Evolutionary conservation across 352 stramenopile genomes (phyloP), one percentile per base, ranked within the genome.

Genomic region (Globisporangium paddicum): DNA sequence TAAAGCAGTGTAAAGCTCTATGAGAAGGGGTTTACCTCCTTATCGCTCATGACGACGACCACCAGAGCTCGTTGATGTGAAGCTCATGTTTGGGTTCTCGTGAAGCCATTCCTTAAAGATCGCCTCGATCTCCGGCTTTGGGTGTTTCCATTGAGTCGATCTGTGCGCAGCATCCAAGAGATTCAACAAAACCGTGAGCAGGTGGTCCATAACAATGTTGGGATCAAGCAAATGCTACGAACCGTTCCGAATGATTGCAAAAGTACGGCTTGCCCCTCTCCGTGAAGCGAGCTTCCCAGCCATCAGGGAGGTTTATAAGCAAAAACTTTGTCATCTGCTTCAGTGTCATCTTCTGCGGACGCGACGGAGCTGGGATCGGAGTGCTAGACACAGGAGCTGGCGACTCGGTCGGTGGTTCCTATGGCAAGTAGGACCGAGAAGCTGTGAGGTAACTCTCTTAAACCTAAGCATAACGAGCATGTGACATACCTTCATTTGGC

Each of bases 81-180:
- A 91, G 52, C 65, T 77, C 2, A 54, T 32, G 18, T 62, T 63
- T 14, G 70, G 72, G 37, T 87, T 87, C 53, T 84, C 79, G 37
- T 93, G 82, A 9, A 90, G 58, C 83, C 83, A 93, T 25, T 89
- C 77, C n/a, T 60, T 81, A 63, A 84, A 90, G n/a, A 85, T 77
- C 1, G 63, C 63, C 28, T 95, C 86, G 21, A 92, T 83, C 50
- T 92, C 82, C 25, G 82, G 52, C 11, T 71, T 61, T 14, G 86
- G 86, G 37, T 95, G 86, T 60, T 92, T 93, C 83, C 86, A 95
- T 40, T 95, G 83, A 3, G 86, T 93, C 6, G 86, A 93, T 32
- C 85, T 91, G 61, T 48, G 35, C 19, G n/a, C 25, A 26, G 19
- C 40, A 19, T n/a, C 13, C 18, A 51, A 28, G 9, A 16, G 19